Evolutionary conservation across 345 rosid genomes (phyloP).

Genomic region (Angophora floribunda): DNA sequence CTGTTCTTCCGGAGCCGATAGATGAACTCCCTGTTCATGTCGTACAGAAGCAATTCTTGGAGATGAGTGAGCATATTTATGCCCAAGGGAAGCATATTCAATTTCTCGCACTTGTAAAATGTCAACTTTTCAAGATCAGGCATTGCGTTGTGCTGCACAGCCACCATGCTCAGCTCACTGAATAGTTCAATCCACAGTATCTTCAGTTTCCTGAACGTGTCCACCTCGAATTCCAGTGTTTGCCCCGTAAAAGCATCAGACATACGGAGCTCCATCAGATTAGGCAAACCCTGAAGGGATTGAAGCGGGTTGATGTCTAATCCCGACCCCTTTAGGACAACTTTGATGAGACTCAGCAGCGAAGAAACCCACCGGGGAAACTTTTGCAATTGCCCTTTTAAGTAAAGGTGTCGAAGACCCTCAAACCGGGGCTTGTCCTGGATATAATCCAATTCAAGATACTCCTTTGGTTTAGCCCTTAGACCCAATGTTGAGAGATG

Average conservation of each 20-base stretch:
- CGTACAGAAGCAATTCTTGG: not conserved
- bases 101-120: not conserved
- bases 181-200: not conserved
- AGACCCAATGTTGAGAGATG: not conserved
- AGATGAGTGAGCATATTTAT: not conserved
- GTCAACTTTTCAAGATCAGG: not conserved
- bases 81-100: not conserved
- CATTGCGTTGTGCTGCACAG: not conserved
- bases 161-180: not conserved
- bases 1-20: not conserved
- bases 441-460: not conserved
- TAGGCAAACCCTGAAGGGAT: not conserved
- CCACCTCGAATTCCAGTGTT: not conserved
- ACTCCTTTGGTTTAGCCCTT: not conserved
- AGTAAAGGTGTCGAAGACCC: not conserved
- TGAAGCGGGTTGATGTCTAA: not conserved
- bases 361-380: not conserved
- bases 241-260: not conserved
- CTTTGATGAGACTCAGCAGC: not conserved
- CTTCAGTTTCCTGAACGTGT: not conserved
- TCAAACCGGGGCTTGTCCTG: not conserved
- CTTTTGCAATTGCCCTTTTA: not conserved
- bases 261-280: not conserved
- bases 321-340: not conserved
- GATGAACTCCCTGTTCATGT: not conserved